Evolutionary conservation across 2,329 filamentous ascomycete genomes (phyloP).

Genomic region (Nigrospora osmanthi): DNA sequence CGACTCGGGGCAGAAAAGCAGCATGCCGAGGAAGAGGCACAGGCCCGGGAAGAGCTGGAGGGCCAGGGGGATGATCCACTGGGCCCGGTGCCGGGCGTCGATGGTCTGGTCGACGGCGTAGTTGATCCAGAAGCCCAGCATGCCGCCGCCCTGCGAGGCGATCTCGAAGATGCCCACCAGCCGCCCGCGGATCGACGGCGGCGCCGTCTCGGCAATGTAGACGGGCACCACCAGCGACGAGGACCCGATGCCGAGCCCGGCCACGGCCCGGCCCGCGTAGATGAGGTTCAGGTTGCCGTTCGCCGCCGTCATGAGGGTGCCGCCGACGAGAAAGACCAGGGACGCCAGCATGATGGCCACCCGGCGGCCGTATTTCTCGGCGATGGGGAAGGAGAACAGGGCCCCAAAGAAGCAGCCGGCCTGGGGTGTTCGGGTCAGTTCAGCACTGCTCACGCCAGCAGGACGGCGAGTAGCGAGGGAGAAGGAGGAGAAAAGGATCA

Average conservation of each 20-base stretch:
- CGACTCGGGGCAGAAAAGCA: conserved; percentile 24
- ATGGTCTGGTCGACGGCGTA: conserved; percentile 11
- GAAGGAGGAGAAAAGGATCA: too few species aligned
- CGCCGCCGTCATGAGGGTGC: conserved; percentile 41
- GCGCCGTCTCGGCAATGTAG: conserved; percentile 49
- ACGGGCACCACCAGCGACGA: conserved; percentile 46
- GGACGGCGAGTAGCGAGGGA: too few species aligned
- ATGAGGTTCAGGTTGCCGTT: conserved; percentile 39
- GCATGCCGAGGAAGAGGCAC: conserved; percentile 23
- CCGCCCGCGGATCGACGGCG: conserved; percentile 41
- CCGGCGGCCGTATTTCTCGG: conserved; percentile 47
- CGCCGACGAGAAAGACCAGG: conserved; percentile 39
- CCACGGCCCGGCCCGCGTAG: conserved; percentile 44
- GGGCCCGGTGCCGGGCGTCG: conserved; percentile 10
- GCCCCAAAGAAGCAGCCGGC: conserved; percentile 49
- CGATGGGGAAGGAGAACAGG: conserved; percentile 44
- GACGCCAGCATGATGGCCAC: conserved; percentile 43
- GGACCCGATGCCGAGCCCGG: conserved; percentile 41
- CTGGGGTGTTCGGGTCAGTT: conserved; percentile 20
- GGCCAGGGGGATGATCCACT: conserved; percentile 35
- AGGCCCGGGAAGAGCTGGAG: conserved; percentile 32
- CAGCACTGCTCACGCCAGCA: neutral
- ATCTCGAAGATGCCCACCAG: conserved; percentile 44
- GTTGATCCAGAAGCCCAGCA: conserved; percentile 34
- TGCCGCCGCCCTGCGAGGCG: conserved; percentile 41